Percentiles rank a stretch among this genome's conserved stretches.
Evolutionary conservation across 2,329 filamentous ascomycete genomes (phyloP).

Genomic region (Colletotrichum tropicale): DNA sequence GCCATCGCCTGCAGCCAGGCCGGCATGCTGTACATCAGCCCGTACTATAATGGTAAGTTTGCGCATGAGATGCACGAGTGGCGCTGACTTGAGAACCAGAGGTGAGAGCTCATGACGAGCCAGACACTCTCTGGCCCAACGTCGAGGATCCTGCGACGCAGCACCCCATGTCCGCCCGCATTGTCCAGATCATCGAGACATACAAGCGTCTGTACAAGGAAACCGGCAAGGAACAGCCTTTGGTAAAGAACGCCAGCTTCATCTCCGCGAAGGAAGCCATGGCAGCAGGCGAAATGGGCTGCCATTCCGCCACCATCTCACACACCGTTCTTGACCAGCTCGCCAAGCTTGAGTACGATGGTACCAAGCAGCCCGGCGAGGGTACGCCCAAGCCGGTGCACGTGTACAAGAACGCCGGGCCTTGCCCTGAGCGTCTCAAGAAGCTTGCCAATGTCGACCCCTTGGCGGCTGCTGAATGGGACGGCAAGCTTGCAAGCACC

Average conservation of each 20-base stretch:
- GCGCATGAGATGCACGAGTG: background rate
- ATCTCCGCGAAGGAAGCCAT: conserved; percentile 47
- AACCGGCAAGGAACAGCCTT: conserved; percentile 52
- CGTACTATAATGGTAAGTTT: conserved; percentile 50
- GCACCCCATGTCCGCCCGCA: conserved; percentile 50
- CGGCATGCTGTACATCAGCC: conserved; percentile 51
- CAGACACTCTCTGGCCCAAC: conserved; percentile 45
- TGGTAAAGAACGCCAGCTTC: conserved; percentile 52
- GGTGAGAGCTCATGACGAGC: conserved; percentile 45
- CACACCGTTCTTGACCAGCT: conserved; percentile 42
- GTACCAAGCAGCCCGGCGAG: conserved; percentile 38
- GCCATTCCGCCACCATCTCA: conserved; percentile 49
- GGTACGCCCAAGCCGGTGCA: conserved; percentile 43
- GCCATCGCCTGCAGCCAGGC: conserved; percentile 55
- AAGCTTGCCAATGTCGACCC: conserved; percentile 43
- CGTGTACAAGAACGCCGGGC: conserved; percentile 37
- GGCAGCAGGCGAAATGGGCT: conserved; percentile 50
- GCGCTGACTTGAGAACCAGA: conserved; percentile 31
- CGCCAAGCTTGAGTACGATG: conserved; percentile 39
- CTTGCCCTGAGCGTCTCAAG: conserved; percentile 35
- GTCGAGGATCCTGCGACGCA: conserved; percentile 49
- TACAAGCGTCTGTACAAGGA: conserved; percentile 49
- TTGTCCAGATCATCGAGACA: conserved; percentile 53
- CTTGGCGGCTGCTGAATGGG: conserved; percentile 38
- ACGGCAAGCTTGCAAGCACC: conserved; percentile 42